These are phyloP conservation scores for Lepidium aucheri DNA, from an alignment of 345 rosid species.

Conservation along the genomic window DNA sequence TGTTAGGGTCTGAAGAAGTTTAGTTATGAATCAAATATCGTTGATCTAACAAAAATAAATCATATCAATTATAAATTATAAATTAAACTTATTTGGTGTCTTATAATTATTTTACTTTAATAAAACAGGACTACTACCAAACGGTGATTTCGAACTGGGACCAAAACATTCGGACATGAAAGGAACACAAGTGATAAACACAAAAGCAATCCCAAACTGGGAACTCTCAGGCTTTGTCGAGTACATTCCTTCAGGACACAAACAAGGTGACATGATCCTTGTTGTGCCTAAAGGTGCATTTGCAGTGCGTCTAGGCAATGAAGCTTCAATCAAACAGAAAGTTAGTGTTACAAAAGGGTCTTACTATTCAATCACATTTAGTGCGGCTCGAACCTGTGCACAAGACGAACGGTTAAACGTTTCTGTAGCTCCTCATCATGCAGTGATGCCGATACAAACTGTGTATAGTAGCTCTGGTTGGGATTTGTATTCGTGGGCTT, in stretches of 20 bases:
- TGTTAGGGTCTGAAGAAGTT: too few relatives aligned
- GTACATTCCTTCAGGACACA: constrained; percentile 78
- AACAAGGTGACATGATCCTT: constrained; percentile 88
- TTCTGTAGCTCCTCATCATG: constrained; percentile 64
- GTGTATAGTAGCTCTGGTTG: constrained; percentile 71
- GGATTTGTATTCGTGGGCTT: constrained; percentile 80
- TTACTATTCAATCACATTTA: constrained; percentile 67
- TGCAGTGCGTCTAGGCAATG: constrained; percentile 82
- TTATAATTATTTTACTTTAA: too few relatives aligned
- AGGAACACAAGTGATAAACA: constrained; percentile 51
- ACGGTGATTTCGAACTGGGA: constrained; percentile 65
- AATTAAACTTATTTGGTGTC: too few relatives aligned
- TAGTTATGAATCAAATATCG: too few relatives aligned
- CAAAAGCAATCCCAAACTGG: constrained; percentile 59
- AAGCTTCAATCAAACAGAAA: constrained; percentile 72
- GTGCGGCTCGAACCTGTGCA: constrained; percentile 87
- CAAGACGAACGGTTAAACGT: constrained; percentile 68
- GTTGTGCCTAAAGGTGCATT: constrained; percentile 77
- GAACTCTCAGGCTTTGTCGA: constrained; percentile 69
- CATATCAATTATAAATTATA: too few relatives aligned
- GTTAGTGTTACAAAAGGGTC: constrained; percentile 36
- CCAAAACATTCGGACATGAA: constrained; percentile 52
- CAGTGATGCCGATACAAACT: constrained; percentile 70
- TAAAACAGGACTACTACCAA: constrained; percentile 62
- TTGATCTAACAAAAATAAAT: too few relatives aligned